phyloP scores from a whole-genome alignment of 768 basidiomycete species.

The Dioszegia crocea region DNA sequence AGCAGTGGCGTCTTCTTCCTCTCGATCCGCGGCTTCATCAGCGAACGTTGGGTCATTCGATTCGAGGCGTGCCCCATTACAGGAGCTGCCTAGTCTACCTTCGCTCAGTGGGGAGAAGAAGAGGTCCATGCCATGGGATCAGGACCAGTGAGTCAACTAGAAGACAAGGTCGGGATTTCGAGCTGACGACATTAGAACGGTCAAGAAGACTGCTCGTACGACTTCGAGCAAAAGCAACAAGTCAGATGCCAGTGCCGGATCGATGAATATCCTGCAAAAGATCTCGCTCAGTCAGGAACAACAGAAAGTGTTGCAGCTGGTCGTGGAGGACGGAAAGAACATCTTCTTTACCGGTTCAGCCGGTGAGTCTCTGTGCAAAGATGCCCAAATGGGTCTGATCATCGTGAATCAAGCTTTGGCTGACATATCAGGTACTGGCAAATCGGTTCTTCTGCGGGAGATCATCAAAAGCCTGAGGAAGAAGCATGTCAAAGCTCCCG shows the following conservation, averaged over 20 bases:
- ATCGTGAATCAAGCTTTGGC: not conserved
- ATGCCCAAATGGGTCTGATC: not conserved
- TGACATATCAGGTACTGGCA: conserved; percentile 72
- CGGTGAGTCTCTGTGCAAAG: conserved; percentile 57
- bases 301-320: conserved; percentile 72
- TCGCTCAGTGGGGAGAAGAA: conserved; percentile 19
- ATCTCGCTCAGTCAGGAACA: conserved; percentile 82
- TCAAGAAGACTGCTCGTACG: conserved; percentile 14
- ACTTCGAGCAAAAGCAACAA: conserved; percentile 18
- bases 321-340: conserved; percentile 62
- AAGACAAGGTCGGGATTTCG: not conserved
- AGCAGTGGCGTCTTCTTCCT: conserved; percentile 8
- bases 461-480: conserved; percentile 72
- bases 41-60: not conserved
- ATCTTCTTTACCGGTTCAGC: conserved; percentile 97
- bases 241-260: conserved; percentile 2
- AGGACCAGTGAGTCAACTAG: conserved; percentile 23
- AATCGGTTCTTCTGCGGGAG: conserved; percentile 87
- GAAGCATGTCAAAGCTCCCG: conserved; percentile 56
- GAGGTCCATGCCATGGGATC: conserved; percentile 38
- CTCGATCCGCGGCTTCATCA: not conserved
- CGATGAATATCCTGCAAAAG: conserved; percentile 50
- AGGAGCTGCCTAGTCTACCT: conserved; percentile 11
- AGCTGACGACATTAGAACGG: not conserved
- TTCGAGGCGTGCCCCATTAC: conserved; percentile 1